A percentile compares a stretch with the other conserved stretches of the same genome.
These are phyloP conservation scores for Cercospora sesami DNA, from an alignment of 2,329 filamentous ascomycete species.

Conservation along the genomic window DNA sequence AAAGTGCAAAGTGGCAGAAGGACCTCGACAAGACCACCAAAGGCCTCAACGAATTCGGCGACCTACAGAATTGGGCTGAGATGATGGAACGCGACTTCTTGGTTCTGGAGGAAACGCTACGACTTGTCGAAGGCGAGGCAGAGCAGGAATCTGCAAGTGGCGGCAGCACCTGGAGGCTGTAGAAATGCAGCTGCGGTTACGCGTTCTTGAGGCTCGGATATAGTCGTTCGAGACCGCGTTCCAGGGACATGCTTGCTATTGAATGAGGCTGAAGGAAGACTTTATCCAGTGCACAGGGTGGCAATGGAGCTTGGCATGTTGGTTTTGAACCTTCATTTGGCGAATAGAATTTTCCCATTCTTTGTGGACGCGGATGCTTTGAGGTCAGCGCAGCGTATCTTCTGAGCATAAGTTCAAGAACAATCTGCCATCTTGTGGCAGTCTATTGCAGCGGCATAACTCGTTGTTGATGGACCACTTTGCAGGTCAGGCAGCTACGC, in stretches of 20 bases:
- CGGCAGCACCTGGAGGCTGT: constrained; percentile 33
- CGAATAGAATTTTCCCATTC: too few species aligned
- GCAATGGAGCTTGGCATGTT: background rate
- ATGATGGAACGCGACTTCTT: constrained; percentile 58
- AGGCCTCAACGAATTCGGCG: constrained; percentile 73
- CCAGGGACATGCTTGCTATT: background rate
- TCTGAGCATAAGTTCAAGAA: too few species aligned
- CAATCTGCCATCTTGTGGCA: too few species aligned
- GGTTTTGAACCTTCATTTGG: background rate
- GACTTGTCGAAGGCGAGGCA: constrained; percentile 37
- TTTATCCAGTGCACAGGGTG: background rate
- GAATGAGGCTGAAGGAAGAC: background rate
- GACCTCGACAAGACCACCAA: constrained; percentile 63
- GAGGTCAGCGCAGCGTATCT: too few species aligned
- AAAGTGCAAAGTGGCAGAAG: constrained; percentile 65
- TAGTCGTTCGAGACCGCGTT: background rate
- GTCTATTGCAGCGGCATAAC: too few species aligned
- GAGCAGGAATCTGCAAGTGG: constrained; percentile 34
- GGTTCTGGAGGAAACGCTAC: constrained; percentile 42
- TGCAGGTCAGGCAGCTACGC: too few species aligned
- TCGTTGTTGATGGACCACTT: too few species aligned
- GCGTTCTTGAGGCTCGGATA: background rate
- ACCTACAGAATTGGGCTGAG: constrained; percentile 86
- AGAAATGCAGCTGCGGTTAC: background rate
- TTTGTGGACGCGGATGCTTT: too few species aligned